Evolutionary conservation across 805 yeast species (phyloP).

Genomic region (Suhomyces xylopsoci): DNA sequence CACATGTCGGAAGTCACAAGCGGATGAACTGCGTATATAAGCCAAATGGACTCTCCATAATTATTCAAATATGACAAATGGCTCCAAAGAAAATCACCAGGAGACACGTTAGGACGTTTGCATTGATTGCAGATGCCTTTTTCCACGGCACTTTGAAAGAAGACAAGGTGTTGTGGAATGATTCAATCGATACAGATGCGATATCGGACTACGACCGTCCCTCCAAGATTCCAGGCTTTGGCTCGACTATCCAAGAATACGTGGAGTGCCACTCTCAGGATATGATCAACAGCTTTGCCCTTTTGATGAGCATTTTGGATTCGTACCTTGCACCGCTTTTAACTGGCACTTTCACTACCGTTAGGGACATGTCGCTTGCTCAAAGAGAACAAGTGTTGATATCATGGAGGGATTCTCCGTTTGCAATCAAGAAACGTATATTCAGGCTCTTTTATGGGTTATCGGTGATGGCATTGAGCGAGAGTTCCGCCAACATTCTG

Average conservation of each 20-base stretch:
- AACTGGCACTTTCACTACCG: conserved; percentile 28
- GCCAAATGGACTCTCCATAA: neutral
- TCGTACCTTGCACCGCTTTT: conserved; percentile 31
- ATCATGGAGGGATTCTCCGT: conserved; percentile 41
- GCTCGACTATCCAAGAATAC: conserved; percentile 12
- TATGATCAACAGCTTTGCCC: conserved; percentile 20
- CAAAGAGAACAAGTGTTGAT: conserved; percentile 32
- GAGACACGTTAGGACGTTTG: conserved; percentile 23
- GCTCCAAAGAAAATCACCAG: neutral
- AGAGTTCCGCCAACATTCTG: conserved; percentile 27
- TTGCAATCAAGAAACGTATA: conserved; percentile 32
- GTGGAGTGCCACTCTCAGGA: conserved; percentile 14
- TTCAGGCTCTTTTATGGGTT: conserved; percentile 27
- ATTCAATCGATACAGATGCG: conserved; percentile 22
- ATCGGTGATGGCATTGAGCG: conserved; percentile 20
- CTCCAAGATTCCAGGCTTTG: conserved; percentile 28
- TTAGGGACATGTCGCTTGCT: conserved; percentile 33
- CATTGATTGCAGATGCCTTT: conserved; percentile 33
- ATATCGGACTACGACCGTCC: conserved; percentile 22
- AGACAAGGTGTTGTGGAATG: neutral
- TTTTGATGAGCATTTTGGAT: conserved; percentile 23
- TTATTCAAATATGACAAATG: neutral
- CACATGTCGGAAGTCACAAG: neutral
- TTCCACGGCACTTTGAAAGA: conserved; percentile 32
- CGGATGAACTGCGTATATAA: neutral